Conservation (phyloP, 371 early-diverging fungal genomes). For the Mortierella sp. region DNA sequence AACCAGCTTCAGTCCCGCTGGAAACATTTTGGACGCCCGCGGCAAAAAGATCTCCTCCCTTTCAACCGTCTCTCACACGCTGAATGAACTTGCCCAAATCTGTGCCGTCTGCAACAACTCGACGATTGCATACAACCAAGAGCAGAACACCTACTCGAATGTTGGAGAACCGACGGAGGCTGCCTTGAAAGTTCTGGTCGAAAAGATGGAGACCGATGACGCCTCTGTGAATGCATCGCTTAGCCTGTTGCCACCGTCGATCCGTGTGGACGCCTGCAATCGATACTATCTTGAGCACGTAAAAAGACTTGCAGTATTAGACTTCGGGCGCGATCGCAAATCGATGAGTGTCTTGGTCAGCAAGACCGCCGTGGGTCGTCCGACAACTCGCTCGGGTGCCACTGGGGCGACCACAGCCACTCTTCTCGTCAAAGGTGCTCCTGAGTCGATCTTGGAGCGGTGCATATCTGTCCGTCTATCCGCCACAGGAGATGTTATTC, state of each 20-base stretch:
- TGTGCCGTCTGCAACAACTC: slow-evolving; percentile 94
- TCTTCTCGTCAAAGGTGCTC: slow-evolving; percentile 90
- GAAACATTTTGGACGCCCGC: slow-evolving; percentile 62
- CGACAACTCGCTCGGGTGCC: slow-evolving; percentile 29
- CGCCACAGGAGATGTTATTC: slow-evolving; percentile 58
- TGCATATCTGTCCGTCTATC: slow-evolving; percentile 73
- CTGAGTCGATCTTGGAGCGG: slow-evolving; percentile 91
- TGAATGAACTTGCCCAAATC: slow-evolving; percentile 79
- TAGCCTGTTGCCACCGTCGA: slow-evolving; percentile 52
- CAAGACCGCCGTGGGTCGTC: slow-evolving; percentile 15
- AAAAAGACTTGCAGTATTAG: slow-evolving; percentile 70
- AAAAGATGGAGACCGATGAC: slow-evolving; percentile 85
- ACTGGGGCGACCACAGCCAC: slow-evolving; percentile 41
- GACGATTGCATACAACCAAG: slow-evolving; percentile 80
- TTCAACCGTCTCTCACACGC: slow-evolving; percentile 59
- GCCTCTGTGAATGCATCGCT: slow-evolving; percentile 68
- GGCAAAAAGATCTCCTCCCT: slow-evolving; percentile 59
- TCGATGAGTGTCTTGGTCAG: slow-evolving; percentile 91
- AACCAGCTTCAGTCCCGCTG: slow-evolving; percentile 84
- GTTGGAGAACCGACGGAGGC: slow-evolving; percentile 98
- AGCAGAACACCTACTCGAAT: slow-evolving; percentile 60
- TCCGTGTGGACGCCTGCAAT: slow-evolving; percentile 61
- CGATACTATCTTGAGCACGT: slow-evolving; percentile 12
- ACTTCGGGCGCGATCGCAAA: slow-evolving; percentile 95
- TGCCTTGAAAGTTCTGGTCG: slow-evolving; percentile 89